Evolutionary conservation across 257 asterid species (phyloP).

Genomic region (Solanum neorickii): DNA sequence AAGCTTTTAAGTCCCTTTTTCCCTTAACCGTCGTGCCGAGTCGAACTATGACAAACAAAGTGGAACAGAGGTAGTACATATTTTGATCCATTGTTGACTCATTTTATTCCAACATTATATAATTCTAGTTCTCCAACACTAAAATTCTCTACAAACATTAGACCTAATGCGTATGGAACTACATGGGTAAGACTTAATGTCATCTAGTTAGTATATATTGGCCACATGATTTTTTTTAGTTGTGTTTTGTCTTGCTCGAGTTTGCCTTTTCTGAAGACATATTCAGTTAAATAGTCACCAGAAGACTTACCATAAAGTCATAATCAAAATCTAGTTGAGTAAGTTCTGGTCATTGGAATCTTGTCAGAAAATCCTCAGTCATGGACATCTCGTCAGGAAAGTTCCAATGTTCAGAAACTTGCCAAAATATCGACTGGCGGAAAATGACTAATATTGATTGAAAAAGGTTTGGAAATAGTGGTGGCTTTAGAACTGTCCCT

Average conservation of each 20-base stretch:
- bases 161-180: background rate
- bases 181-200: background rate
- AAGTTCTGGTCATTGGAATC: background rate
- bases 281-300: background rate
- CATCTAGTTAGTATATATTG: background rate
- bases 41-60: background rate
- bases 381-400: background rate
- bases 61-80: background rate
- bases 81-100: background rate
- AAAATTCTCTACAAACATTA: background rate
- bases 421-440: background rate
- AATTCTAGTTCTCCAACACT: background rate
- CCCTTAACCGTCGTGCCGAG: background rate
- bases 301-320: background rate
- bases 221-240: background rate
- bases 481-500: background rate
- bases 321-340: background rate
- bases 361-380: background rate
- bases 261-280: background rate
- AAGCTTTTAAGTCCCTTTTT: background rate
- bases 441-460: background rate
- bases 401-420: background rate
- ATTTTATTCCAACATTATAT: background rate
- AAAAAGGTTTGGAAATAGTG: background rate
- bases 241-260: background rate